phyloP scores from a whole-genome alignment of 116 monocot genomes.

The Dioscorea cayenensis region DNA sequence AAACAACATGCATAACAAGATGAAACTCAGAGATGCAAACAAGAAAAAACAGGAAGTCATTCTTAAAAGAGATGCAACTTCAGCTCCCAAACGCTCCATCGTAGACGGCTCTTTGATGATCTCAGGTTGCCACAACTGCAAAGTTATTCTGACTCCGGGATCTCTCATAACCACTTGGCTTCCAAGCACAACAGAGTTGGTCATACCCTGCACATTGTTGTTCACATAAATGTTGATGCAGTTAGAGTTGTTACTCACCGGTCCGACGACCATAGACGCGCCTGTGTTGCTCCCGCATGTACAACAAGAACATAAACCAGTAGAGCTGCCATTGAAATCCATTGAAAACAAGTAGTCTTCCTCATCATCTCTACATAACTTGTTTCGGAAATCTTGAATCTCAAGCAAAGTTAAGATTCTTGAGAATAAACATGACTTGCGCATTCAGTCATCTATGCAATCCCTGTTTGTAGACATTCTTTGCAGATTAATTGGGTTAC shows the following conservation, averaged over 20 bases:
- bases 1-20: constrained; percentile 4
- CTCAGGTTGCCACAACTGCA: constrained; percentile 5
- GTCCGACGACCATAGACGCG: constrained; percentile 21
- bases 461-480: neutral
- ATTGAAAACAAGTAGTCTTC: neutral
- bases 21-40: neutral
- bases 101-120: neutral
- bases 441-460: neutral
- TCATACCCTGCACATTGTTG: constrained; percentile 50
- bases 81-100: neutral
- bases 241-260: constrained; percentile 2
- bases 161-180: constrained; percentile 34
- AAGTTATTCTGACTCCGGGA: constrained; percentile 10
- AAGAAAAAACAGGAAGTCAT: neutral
- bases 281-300: constrained; percentile 7
- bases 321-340: constrained; percentile 7
- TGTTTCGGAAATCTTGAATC: too few relatives aligned
- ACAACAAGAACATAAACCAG: too few relatives aligned
- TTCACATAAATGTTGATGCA: constrained; percentile 44
- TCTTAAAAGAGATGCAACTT: neutral
- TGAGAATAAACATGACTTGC: neutral
- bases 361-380: too few relatives aligned
- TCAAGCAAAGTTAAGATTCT: constrained; percentile 2
- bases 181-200: constrained; percentile 38
- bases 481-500: neutral